Percentiles rank a stretch among this genome's conserved stretches.
These are phyloP conservation scores for Lipomyces spencermartinsiae DNA, from an alignment of 805 yeast genomes.

Conservation along the genomic window DNA sequence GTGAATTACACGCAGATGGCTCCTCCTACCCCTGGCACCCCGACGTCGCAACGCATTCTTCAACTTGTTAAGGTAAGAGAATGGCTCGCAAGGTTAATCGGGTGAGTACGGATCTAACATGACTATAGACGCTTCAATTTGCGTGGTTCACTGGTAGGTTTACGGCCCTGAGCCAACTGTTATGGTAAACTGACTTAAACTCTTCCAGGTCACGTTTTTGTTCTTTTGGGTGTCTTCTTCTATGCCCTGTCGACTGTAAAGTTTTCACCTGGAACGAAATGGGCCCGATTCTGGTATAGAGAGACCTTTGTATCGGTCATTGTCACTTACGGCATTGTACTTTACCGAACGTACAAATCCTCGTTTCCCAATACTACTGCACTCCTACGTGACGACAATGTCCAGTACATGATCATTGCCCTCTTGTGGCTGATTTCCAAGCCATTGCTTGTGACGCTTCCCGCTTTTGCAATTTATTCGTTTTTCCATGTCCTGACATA, in stretches of 20 bases:
- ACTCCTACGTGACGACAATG: slow-evolving; percentile 66
- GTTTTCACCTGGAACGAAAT: slow-evolving; percentile 41
- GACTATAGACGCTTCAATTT: slow-evolving; percentile 57
- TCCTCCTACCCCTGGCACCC: slow-evolving; percentile 18
- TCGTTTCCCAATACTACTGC: slow-evolving; percentile 41
- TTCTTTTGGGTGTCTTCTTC: slow-evolving; percentile 51
- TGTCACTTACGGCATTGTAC: slow-evolving; percentile 76
- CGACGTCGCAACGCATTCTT: slow-evolving; percentile 26
- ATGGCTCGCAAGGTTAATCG: not conserved
- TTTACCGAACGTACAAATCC: slow-evolving; percentile 60
- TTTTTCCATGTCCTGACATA: slow-evolving; percentile 82
- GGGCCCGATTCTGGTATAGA: slow-evolving; percentile 60
- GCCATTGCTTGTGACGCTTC: slow-evolving; percentile 62
- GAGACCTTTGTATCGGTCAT: slow-evolving; percentile 67
- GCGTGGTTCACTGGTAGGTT: slow-evolving; percentile 67
- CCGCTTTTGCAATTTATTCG: slow-evolving; percentile 80
- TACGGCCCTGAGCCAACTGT: not conserved
- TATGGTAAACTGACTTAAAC: not conserved
- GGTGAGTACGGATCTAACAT: not conserved
- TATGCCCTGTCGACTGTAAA: slow-evolving; percentile 50
- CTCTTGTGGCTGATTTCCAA: slow-evolving; percentile 65
- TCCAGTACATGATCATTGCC: slow-evolving; percentile 69
- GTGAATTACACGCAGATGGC: not conserved
- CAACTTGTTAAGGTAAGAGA: slow-evolving; percentile 30
- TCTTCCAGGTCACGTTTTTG: slow-evolving; percentile 56